Percentiles rank a stretch among this genome's conserved stretches.
Conservation (phyloP, 495 filamentous ascomycete species). For the Penicillium pulvis region DNA sequence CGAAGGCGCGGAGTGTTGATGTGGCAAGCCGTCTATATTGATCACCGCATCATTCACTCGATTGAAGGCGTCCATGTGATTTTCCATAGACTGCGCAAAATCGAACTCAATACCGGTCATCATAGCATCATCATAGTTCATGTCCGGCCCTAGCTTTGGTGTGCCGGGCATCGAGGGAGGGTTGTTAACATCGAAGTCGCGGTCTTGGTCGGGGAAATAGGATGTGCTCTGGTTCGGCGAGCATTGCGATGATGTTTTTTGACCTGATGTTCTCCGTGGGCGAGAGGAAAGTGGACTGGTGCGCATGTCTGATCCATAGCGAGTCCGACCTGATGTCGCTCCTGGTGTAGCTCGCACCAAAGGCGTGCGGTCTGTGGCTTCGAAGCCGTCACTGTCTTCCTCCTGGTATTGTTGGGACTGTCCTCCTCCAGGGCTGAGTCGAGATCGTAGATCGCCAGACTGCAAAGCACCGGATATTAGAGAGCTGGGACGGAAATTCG, state of each 20-base stretch:
- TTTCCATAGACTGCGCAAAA: constrained; percentile 36
- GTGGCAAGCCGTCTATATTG: constrained; percentile 53
- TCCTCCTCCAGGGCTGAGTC: constrained; percentile 31
- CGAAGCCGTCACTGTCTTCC: constrained; percentile 56
- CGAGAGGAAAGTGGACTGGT: constrained; percentile 32
- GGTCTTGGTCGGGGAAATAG: constrained; percentile 32
- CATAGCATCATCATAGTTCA: constrained; percentile 81
- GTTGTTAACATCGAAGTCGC: constrained; percentile 85
- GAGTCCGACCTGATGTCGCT: constrained; percentile 24
- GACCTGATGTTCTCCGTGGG: constrained; percentile 32
- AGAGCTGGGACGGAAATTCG: constrained; percentile 50
- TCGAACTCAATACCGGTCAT: constrained; percentile 56
- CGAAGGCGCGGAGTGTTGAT: constrained; percentile 31
- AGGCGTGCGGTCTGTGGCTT: constrained; percentile 44
- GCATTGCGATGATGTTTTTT: constrained; percentile 35
- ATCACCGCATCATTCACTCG: constrained; percentile 54
- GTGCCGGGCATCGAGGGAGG: constrained; percentile 90
- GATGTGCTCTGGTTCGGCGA: constrained; percentile 37
- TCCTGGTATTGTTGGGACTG: constrained; percentile 29
- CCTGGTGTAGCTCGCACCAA: constrained; percentile 36
- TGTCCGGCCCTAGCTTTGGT: constrained; percentile 59
- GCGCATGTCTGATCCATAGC: constrained; percentile 45
- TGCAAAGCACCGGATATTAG: constrained; percentile 31
- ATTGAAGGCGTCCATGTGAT: constrained; percentile 35
- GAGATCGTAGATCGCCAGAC: constrained; percentile 26